Conservation (phyloP, 2,329 filamentous ascomycete species). For the Cryphonectria japonica region DNA sequence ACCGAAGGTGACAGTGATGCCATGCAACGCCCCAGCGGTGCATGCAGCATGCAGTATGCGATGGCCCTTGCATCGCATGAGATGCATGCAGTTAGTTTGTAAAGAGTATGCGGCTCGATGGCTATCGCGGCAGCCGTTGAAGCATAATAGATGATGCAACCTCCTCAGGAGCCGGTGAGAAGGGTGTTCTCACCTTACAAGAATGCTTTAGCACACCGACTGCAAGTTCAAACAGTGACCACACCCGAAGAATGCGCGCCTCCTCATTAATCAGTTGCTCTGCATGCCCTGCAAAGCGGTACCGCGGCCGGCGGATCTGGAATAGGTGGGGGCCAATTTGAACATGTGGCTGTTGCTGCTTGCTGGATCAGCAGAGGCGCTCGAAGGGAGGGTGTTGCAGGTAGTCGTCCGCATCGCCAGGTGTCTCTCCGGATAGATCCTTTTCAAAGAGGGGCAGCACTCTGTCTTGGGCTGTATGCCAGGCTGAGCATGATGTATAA, state of each 20-base stretch:
- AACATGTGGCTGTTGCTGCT: background rate
- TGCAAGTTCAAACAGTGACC: background rate
- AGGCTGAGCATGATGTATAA: background rate
- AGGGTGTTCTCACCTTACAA: background rate
- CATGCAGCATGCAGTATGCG: constrained; percentile 11
- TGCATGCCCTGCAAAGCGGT: background rate
- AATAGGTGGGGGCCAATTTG: background rate
- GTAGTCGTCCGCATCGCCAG: no score
- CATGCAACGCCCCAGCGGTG: constrained; percentile 19
- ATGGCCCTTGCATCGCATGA: background rate
- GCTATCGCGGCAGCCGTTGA: background rate
- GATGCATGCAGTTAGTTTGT: constrained; percentile 13
- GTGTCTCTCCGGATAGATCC: no score
- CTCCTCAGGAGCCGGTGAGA: background rate
- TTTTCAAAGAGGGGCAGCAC: no score
- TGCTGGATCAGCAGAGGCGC: no score
- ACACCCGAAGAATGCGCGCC: background rate
- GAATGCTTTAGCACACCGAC: background rate
- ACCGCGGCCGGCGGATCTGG: background rate
- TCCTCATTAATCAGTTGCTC: background rate
- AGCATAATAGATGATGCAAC: no score
- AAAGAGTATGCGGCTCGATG: background rate
- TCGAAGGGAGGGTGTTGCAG: no score
- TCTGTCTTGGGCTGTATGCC: no score
- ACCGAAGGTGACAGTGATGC: constrained; percentile 15